phyloP scores from a whole-genome alignment of 306 rosid genomes.

The Pachyrhizus erosus region DNA sequence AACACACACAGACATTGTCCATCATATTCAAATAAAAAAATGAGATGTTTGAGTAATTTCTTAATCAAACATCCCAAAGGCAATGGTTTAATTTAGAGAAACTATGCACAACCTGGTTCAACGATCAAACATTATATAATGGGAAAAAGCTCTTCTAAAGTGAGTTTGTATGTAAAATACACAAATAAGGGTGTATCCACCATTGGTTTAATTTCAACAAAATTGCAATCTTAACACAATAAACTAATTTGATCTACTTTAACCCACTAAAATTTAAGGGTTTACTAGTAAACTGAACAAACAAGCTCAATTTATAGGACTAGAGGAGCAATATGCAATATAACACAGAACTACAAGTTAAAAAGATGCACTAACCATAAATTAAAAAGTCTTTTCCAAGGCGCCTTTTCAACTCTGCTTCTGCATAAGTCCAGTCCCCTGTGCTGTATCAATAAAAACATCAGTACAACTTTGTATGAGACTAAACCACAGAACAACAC shows the following conservation, averaged over 20 bases:
- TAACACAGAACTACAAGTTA: slow-evolving; percentile 20
- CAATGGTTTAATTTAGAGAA: slow-evolving; percentile 22
- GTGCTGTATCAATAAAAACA: slow-evolving; percentile 67
- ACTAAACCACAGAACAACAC: slow-evolving; percentile 30
- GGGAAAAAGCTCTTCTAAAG: background rate
- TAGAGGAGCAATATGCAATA: background rate
- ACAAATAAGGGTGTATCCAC: background rate
- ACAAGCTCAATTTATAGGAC: background rate
- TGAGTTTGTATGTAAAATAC: background rate
- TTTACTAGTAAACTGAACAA: background rate
- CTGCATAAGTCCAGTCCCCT: slow-evolving; percentile 88
- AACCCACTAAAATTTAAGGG: background rate
- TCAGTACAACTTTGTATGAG: slow-evolving; percentile 42
- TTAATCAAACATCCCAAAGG: slow-evolving; percentile 8
- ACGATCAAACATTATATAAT: background rate
- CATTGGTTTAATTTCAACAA: background rate
- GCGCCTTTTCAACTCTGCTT: slow-evolving; percentile 80
- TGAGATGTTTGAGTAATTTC: background rate
- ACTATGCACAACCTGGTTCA: background rate
- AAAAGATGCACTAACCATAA: slow-evolving; percentile 60
- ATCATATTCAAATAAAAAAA: slow-evolving; percentile 15
- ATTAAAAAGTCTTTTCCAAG: slow-evolving; percentile 83
- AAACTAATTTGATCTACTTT: slow-evolving; percentile 2
- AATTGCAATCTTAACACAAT: background rate
- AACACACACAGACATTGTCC: slow-evolving; percentile 7